Conservation (phyloP, 2,329 filamentous ascomycete genomes). For the Phialophora macrospora region DNA sequence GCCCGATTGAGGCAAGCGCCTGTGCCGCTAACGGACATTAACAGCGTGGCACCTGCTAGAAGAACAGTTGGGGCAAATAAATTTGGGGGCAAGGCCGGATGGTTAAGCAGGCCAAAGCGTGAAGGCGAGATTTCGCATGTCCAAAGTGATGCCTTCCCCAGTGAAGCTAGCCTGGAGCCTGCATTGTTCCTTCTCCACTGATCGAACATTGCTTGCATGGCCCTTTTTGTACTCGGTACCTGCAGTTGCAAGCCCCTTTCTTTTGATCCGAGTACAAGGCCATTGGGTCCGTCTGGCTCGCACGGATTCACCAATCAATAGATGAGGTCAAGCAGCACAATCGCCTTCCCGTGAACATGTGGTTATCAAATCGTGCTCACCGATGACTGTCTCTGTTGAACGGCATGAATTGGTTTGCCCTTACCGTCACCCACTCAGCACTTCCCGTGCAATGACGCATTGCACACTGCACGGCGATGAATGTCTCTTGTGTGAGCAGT, state of each 20-base stretch:
- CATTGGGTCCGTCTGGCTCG: neutral
- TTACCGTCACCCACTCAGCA: neutral
- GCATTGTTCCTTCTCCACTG: constrained; percentile 18
- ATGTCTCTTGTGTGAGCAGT: neutral
- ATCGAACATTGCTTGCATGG: constrained; percentile 14
- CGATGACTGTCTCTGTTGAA: neutral
- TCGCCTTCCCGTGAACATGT: neutral
- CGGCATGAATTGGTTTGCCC: neutral
- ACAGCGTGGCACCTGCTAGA: constrained; percentile 10
- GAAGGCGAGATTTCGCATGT: constrained; percentile 1
- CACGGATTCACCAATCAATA: neutral
- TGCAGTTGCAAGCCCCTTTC: constrained; percentile 1
- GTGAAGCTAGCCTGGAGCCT: constrained; percentile 10
- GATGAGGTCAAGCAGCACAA: neutral
- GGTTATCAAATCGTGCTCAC: neutral
- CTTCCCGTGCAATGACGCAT: neutral
- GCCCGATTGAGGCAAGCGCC: constrained; percentile 12
- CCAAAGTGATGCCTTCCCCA: constrained; percentile 15
- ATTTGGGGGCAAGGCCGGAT: neutral
- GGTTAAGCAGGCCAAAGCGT: neutral
- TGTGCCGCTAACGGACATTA: constrained; percentile 24
- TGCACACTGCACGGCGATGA: neutral
- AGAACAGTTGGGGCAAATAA: constrained; percentile 3
- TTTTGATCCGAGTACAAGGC: neutral
- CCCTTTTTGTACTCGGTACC: constrained; percentile 8